These are phyloP conservation scores for Penicillium corylophilum DNA, from an alignment of 2,329 filamentous ascomycete species.

Conservation along the genomic window DNA sequence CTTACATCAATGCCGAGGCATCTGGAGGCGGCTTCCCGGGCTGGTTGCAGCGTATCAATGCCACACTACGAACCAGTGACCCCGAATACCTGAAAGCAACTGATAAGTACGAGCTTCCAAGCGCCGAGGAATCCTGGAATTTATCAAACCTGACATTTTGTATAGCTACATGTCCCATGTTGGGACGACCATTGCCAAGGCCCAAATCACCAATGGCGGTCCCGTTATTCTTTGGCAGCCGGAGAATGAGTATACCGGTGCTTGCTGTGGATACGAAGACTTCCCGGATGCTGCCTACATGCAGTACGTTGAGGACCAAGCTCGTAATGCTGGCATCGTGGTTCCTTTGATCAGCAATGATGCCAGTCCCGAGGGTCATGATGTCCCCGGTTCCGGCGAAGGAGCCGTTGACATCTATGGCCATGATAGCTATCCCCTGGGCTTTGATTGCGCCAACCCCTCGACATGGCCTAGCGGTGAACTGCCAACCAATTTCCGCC, in stretches of 20 bases:
- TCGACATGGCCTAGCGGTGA: conserved; percentile 58
- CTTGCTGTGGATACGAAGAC: conserved; percentile 43
- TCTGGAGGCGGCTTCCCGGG: conserved; percentile 78
- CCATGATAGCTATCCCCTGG: conserved; percentile 62
- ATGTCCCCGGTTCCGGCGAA: conserved; percentile 61
- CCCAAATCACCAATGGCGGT: conserved; percentile 79
- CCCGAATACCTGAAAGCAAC: conserved; percentile 65
- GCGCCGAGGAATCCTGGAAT: neutral
- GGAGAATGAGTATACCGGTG: conserved; percentile 74
- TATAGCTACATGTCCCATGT: conserved; percentile 61
- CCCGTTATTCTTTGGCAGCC: conserved; percentile 76
- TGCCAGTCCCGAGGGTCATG: conserved; percentile 59
- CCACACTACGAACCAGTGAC: conserved; percentile 62
- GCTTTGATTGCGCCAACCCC: conserved; percentile 54
- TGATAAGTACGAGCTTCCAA: conserved; percentile 51
- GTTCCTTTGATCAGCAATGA: conserved; percentile 78
- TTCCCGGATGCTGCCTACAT: conserved; percentile 71
- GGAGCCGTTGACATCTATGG: conserved; percentile 65
- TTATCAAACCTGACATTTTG: conserved; percentile 8
- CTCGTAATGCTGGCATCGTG: conserved; percentile 65
- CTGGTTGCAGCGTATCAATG: conserved; percentile 71
- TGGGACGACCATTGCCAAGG: conserved; percentile 65
- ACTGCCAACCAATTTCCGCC: conserved; percentile 58
- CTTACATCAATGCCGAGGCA: conserved; percentile 76
- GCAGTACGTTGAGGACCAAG: conserved; percentile 67